Evolutionary conservation across 2,329 filamentous ascomycete species (phyloP).

Genomic region (Talaromyces sp.): DNA sequence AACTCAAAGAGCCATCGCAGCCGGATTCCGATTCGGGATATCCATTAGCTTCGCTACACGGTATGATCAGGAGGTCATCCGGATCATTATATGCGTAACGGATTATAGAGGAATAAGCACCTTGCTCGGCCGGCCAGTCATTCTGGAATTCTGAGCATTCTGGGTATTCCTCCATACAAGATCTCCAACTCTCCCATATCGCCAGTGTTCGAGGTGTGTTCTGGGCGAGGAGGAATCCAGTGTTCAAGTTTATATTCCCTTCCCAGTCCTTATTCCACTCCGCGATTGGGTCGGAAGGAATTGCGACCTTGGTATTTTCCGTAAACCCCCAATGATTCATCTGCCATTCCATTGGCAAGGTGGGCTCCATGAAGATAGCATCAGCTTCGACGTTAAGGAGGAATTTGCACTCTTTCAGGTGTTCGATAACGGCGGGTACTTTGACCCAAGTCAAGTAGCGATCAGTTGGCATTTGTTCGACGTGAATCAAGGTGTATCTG

Average conservation of each 20-base stretch:
- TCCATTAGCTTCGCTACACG: slow-evolving; percentile 3
- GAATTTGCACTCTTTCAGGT: slow-evolving; percentile 7
- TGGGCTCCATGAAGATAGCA: slow-evolving; percentile 6
- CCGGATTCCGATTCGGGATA: slow-evolving; percentile 5
- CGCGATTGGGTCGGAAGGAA: neutral
- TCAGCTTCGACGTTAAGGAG: slow-evolving; percentile 2
- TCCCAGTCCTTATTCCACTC: slow-evolving; percentile 3
- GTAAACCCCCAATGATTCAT: slow-evolving; percentile 10
- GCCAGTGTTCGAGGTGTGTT: slow-evolving; percentile 6
- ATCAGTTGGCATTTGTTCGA: slow-evolving; percentile 3
- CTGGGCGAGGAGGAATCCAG: slow-evolving; percentile 3
- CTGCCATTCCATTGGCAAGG: slow-evolving; percentile 5
- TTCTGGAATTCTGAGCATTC: neutral
- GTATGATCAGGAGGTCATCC: slow-evolving; percentile 7
- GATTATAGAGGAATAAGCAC: slow-evolving; percentile 9
- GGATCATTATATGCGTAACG: slow-evolving; percentile 6
- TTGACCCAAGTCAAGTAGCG: slow-evolving; percentile 4
- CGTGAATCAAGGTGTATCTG: slow-evolving; percentile 6
- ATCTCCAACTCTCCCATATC: slow-evolving; percentile 8
- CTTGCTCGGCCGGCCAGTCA: slow-evolving; percentile 9
- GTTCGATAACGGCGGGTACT: slow-evolving; percentile 9
- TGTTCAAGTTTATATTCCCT: slow-evolving; percentile 2
- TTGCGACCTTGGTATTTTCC: slow-evolving; percentile 1
- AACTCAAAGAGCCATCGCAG: slow-evolving; percentile 5
- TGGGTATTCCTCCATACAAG: neutral